Conservation (phyloP, 768 basidiomycete genomes). For the Hemileccinum impolitum region DNA sequence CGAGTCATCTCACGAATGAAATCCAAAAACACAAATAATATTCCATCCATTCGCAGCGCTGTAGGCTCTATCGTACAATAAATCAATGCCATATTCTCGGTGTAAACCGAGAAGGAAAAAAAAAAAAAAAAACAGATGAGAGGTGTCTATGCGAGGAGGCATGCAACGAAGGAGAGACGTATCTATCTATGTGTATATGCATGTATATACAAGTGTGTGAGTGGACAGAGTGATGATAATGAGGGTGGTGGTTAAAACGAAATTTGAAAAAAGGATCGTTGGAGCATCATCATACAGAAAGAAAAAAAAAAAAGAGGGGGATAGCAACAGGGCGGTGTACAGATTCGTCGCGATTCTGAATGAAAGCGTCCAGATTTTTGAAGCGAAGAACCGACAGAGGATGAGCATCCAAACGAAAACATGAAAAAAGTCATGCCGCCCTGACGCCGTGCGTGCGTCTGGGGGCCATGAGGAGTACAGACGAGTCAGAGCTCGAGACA, state of each 20-base stretch:
- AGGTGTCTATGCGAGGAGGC: conserved; percentile 28
- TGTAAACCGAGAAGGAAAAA: conserved; percentile 6
- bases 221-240: conserved; percentile 20
- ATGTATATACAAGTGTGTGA: conserved; percentile 36
- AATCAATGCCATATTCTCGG: conserved; percentile 34
- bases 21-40: conserved; percentile 30
- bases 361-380: conserved; percentile 23
- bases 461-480: conserved; percentile 30
- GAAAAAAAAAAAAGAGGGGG: conserved; percentile 4
- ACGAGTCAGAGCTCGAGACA: conserved; percentile 25
- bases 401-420: too few species aligned
- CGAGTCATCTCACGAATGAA: background rate
- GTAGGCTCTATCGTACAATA: conserved; percentile 32
- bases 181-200: conserved; percentile 38
- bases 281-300: background rate
- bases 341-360: conserved; percentile 12
- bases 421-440: too few species aligned
- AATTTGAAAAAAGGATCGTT: conserved; percentile 14
- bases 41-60: conserved; percentile 29
- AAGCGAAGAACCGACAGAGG: too few species aligned
- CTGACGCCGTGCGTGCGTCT: too few species aligned
- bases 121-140: conserved; percentile 12
- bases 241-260: conserved; percentile 25
- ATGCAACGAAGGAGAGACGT: conserved; percentile 19
- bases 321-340: conserved; percentile 8